Evolutionary conservation across 257 asterid species (phyloP), one percentile per base, ranked within the genome.

Genomic region (Plectranthus barbatus): DNA sequence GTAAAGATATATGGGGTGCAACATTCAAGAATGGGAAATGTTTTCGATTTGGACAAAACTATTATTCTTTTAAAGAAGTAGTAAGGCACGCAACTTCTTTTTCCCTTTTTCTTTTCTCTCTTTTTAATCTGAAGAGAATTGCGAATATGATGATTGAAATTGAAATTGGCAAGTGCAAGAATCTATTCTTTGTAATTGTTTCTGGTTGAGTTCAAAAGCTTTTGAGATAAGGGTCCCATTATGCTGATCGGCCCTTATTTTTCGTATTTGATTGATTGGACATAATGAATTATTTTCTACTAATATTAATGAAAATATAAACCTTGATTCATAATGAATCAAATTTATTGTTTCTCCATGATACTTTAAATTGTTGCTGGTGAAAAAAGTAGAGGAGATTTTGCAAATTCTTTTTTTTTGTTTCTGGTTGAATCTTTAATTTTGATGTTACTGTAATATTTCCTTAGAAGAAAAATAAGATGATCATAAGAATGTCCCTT

Each of bases 141-240:
- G 53, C n/a, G 68, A 60, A 69, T 60, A 21, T 21, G 34, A 42
- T 69, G 40, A 60, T 51, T 2, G 41, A n/a, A n/a, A n/a, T n/a
- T n/a, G n/a, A 31, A 52, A 24, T 19, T 29, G 68, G 41, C 46
- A 17, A 56, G 10, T 24, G 19, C 41, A 42, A 20, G 54, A 46
- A 45, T 34, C 45, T 34, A 20, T 9, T 11, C 10, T 37, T 37
- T 10, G 12, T 19, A n/a, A 1, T 14, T 21, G 14, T 58, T 13
- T 15, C 8, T 14, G 23, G 37, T 60, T 60, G 10, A 20, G 42
- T 17, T 21, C 15, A 48, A 49, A 56, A 19, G 64, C 7, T 39
- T 57, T 20, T 34, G 23, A 62, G 58, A 33, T 48, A 49, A 63
- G 68, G 59, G 39, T 34, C 57, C 31, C 57, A 41, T 41, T 41